phyloP scores from a whole-genome alignment of 108 stramenopile species.

The Schizochytrium sp. region DNA sequence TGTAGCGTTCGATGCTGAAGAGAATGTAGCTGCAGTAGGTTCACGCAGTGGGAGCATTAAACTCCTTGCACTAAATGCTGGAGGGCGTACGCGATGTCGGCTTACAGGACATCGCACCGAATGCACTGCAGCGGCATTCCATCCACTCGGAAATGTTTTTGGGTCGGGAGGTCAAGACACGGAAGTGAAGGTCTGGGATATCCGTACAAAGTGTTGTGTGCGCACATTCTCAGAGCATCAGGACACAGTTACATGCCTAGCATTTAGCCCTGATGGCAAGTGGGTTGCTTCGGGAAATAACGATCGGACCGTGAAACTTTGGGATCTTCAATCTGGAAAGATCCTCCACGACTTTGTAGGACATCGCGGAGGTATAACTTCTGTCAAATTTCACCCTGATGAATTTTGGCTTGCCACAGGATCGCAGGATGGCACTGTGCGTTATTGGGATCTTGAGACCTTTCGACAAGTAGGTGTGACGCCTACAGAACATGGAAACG shows the following conservation, averaged over 20 bases:
- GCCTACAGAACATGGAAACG: slow-evolving; percentile 20
- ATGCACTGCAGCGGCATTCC: slow-evolving; percentile 37
- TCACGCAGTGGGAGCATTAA: slow-evolving; percentile 36
- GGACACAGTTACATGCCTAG: neutral
- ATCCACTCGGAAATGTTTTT: slow-evolving; percentile 30
- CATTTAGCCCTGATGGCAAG: slow-evolving; percentile 48
- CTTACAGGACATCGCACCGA: slow-evolving; percentile 31
- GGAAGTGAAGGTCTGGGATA: slow-evolving; percentile 43
- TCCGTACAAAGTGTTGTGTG: slow-evolving; percentile 16
- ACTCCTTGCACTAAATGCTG: slow-evolving; percentile 26
- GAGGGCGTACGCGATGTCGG: neutral
- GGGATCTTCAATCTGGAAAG: slow-evolving; percentile 36
- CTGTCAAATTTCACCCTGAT: slow-evolving; percentile 34
- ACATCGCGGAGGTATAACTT: neutral
- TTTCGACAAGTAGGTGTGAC: slow-evolving; percentile 37
- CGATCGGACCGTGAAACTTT: slow-evolving; percentile 39
- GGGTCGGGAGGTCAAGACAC: slow-evolving; percentile 33
- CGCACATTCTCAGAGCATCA: neutral
- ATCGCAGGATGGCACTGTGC: slow-evolving; percentile 12
- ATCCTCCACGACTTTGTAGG: slow-evolving; percentile 45
- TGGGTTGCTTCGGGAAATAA: slow-evolving; percentile 46
- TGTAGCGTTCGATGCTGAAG: slow-evolving; percentile 31
- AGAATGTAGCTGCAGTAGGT: slow-evolving; percentile 12
- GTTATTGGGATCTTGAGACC: slow-evolving; percentile 42
- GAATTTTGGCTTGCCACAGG: slow-evolving; percentile 50